phyloP scores from a whole-genome alignment of 768 basidiomycete genomes.

The Candolleomyces aberdarensis region DNA sequence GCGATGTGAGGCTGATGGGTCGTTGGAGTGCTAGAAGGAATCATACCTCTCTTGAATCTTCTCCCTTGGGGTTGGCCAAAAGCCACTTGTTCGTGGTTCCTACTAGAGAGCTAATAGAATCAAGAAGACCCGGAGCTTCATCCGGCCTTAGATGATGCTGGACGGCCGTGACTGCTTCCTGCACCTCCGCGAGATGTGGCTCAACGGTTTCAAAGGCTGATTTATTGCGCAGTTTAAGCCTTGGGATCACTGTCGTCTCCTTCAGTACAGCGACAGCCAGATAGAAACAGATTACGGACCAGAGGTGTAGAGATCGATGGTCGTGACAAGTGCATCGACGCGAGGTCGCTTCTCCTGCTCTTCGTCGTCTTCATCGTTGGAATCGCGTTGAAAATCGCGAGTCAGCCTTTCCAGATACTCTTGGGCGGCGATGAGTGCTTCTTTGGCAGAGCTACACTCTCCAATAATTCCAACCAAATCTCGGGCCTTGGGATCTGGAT shows the following conservation, averaged over 20 bases:
- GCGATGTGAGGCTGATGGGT: neutral
- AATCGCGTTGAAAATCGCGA: constrained; percentile 15
- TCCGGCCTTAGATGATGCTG: constrained; percentile 3
- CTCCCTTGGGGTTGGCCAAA: constrained; percentile 20
- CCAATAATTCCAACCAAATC: constrained; percentile 40
- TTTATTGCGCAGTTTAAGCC: constrained; percentile 40
- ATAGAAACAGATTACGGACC: constrained; percentile 26
- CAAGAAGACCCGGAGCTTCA: constrained; percentile 33
- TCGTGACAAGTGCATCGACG: constrained; percentile 28
- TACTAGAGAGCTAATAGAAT: constrained; percentile 25
- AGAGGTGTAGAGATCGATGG: constrained; percentile 37
- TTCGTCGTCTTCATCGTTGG: constrained; percentile 26
- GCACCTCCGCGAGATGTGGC: constrained; percentile 37
- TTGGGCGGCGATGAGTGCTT: constrained; percentile 44
- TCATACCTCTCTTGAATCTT: constrained; percentile 14
- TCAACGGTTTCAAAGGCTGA: constrained; percentile 39
- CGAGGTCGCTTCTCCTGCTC: constrained; percentile 21
- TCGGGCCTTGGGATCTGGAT: constrained; percentile 31
- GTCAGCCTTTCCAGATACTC: constrained; percentile 41
- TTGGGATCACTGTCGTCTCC: constrained; percentile 38
- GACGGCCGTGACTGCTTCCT: constrained; percentile 25
- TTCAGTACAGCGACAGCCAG: neutral
- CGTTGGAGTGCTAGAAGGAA: neutral
- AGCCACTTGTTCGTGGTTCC: constrained; percentile 26
- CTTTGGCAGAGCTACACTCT: constrained; percentile 40